Evolutionary conservation across 352 stramenopile genomes (phyloP).

Genomic region (Globisporangium alternatum): DNA sequence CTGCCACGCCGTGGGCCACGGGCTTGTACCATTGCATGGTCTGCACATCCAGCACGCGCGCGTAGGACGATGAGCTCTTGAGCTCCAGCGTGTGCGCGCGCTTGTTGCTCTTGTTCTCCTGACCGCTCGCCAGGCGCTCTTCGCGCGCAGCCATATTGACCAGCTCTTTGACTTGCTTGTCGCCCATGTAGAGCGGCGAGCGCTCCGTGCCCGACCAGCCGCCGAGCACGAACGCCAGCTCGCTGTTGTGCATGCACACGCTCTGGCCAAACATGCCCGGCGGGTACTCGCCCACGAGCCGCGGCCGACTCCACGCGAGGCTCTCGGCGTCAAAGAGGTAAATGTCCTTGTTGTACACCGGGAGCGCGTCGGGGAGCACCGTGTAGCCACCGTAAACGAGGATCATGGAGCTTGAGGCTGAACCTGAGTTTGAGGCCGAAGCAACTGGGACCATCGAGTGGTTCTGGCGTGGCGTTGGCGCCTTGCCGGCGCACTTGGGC

Average conservation of each 20-base stretch:
- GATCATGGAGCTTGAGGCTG: conserved; percentile 25
- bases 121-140: conserved; percentile 44
- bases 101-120: conserved; percentile 30
- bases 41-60: conserved; percentile 53
- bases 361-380: conserved; percentile 39
- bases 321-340: conserved; percentile 60
- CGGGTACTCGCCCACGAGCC: conserved; percentile 70
- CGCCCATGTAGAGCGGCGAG: conserved; percentile 72
- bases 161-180: conserved; percentile 62
- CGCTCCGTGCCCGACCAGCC: conserved; percentile 78
- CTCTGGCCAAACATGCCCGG: conserved; percentile 62
- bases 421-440: conserved; percentile 13
- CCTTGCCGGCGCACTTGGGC: conserved; percentile 57
- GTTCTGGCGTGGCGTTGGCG: conserved; percentile 69
- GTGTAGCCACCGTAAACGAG: conserved; percentile 84
- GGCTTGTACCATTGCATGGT: conserved; percentile 65
- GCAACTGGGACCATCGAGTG: conserved; percentile 52
- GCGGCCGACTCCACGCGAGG: conserved; percentile 59
- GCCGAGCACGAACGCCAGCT: conserved; percentile 62
- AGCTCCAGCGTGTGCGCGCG: conserved; percentile 38
- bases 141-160: conserved; percentile 53
- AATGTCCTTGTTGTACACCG: conserved; percentile 76
- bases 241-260: conserved; percentile 32
- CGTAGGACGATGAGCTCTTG: conserved; percentile 47
- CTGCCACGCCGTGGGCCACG: conserved; percentile 30